Evolutionary conservation across 108 stramenopile species (phyloP), one percentile per base, ranked within the genome.

Genomic region (Pseudonitzschia delicatissima): DNA sequence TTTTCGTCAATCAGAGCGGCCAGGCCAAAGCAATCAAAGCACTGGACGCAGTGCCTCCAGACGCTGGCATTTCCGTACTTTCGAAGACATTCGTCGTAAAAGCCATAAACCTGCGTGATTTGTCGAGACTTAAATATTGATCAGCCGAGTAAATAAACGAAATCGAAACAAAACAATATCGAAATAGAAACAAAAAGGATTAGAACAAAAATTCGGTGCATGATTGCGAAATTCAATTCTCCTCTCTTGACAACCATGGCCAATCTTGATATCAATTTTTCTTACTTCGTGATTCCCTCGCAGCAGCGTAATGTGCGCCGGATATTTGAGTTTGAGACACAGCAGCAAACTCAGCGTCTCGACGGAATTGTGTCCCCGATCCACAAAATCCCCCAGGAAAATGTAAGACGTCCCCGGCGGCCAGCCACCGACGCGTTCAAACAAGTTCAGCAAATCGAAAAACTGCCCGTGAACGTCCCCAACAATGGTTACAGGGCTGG

Each of bases 11-110:
- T 87, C 21, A 98, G 79, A 2, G 98, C 98, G 91, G 97, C 77
- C 86, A 84, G 66, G 67, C 98, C 98, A 73, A 99, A 99, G 58
- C 96, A 89, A 73, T 97, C 96, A 58, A 97, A 97, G 87, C 96
- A 96, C 50, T 77, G 76, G 7, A 82, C 80, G 45, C 76, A 82
- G 65, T 95, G 92, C 65, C 96, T 91, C 98, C 98, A 99, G 4
- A 94, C 95, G 64, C 86, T 92, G 18, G 98, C 97, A 73, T 99
- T 97, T 27, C 98, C 98, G 68, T 99, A 99, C 82, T 99, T 99
- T 55, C 96, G 89, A 53, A 97, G 79, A 73, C 98, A 99, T 71
- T 99, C 98, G 76, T 99, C 98, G 71, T 98, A 99, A 74, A 98
- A 98, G 23, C 95, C 95, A 47, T 96, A 96, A 65, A 96, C 96